Evolutionary conservation across 352 stramenopile genomes (phyloP).

Genomic region (Pelagophyceae sp.): DNA sequence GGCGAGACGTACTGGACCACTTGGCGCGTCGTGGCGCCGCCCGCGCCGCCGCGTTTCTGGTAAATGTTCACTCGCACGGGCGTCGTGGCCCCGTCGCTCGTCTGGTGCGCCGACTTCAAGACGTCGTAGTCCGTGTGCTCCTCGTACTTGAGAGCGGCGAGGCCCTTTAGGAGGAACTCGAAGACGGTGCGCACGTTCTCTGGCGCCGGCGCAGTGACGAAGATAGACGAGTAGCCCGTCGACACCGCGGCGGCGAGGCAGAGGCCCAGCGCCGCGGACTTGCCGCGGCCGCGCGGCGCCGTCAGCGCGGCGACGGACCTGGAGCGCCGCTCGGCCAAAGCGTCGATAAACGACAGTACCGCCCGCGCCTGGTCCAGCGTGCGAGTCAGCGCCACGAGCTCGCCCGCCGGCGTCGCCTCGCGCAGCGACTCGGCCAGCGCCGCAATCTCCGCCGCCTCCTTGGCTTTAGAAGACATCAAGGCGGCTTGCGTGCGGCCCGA

Average conservation of each 20-base stretch:
- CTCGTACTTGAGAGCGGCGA: slow-evolving; percentile 78
- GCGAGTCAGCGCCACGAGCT: slow-evolving; percentile 3
- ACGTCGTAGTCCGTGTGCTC: slow-evolving; percentile 92
- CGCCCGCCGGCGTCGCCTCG: slow-evolving; percentile 86
- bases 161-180: slow-evolving; percentile 92
- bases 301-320: slow-evolving; percentile 77
- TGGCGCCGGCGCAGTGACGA: slow-evolving; percentile 90
- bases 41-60: slow-evolving; percentile 83
- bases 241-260: slow-evolving; percentile 66
- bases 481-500: too few species aligned
- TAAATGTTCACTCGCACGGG: slow-evolving; percentile 91
- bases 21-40: neutral
- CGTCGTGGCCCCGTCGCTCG: slow-evolving; percentile 37
- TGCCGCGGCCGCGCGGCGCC: slow-evolving; percentile 78
- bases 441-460: slow-evolving; percentile 74
- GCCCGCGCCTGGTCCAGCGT: slow-evolving; percentile 86
- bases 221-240: slow-evolving; percentile 55
- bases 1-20: slow-evolving; percentile 37
- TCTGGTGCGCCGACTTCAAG: neutral
- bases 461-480: too few species aligned
- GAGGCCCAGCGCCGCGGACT: slow-evolving; percentile 95
- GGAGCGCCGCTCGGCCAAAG: slow-evolving; percentile 81
- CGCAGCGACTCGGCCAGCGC: slow-evolving; percentile 85
- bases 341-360: slow-evolving; percentile 93
- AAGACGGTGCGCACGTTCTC: slow-evolving; percentile 98